Percentiles rank a stretch among this genome's conserved stretches.
Conservation (phyloP, 345 rosid species). For the Camelina neglecta region DNA sequence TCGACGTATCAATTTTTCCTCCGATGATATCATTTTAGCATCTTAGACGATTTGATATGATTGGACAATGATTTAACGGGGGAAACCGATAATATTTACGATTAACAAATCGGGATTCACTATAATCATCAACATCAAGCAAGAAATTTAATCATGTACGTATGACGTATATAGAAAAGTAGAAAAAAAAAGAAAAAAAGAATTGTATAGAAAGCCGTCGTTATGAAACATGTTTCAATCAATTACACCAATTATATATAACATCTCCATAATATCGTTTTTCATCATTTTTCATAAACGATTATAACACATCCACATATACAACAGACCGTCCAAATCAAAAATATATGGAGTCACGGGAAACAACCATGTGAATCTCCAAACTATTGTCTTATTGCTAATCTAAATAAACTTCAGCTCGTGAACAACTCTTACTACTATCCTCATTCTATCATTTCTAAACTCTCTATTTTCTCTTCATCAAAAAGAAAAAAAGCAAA, state of each 20-base stretch:
- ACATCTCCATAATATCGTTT: background rate
- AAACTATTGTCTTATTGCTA: background rate
- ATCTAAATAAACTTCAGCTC: background rate
- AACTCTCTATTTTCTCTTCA: no score
- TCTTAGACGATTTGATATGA: background rate
- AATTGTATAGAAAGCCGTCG: conserved; percentile 3
- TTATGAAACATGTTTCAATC: background rate
- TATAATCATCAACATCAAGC: background rate
- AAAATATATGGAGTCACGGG: background rate
- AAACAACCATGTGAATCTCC: background rate
- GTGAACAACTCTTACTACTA: conserved; percentile 19
- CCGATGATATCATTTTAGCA: background rate
- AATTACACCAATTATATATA: background rate
- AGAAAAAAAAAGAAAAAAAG: background rate
- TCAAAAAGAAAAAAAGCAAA: background rate
- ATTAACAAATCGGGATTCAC: background rate
- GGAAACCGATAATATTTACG: background rate
- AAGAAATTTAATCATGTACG: conserved; percentile 1
- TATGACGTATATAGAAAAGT: background rate
- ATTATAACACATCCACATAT: background rate
- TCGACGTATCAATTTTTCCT: background rate
- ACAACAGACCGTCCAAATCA: background rate
- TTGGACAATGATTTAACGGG: background rate
- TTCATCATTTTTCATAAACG: background rate
- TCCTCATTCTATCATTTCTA: background rate